Base-by-base conservation (phyloP, 2,329 filamentous ascomycete genomes). In the Pyrenophora graminea region DNA sequence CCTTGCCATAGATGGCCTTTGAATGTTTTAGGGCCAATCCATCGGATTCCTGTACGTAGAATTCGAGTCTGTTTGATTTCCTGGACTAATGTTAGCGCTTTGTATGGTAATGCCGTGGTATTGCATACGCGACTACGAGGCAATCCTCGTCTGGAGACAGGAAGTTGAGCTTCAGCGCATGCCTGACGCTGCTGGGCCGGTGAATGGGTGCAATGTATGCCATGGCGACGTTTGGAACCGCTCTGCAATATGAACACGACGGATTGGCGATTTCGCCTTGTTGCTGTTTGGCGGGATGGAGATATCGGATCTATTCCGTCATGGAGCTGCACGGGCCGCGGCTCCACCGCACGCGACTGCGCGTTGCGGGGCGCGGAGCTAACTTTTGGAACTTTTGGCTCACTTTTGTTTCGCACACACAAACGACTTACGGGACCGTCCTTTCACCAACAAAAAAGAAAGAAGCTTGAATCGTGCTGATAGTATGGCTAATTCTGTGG, bases 201-300 rank as follows among this genome's bases (percentile, higher is more conserved):
- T 99, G 94, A 50, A 99, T 94, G 33, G 94, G 92, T 55, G 91
- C 91, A 67, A 99, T 80, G 74, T 97, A 99, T 45, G 94, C 89
- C 94, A 99, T 99, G 53, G 33, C 68, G 57, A 31, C 39, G 31
- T 27, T 9, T 21, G 17, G 7, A 25, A 33, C 6, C 31, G 8
- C 8, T 40, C 47, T 57, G 49, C 56, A 60, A 64, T 61, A 55
- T 36, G 27, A 30, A 30, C 2, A 30, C 8, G 27, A 30, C n/a
- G 27, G 13, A 43, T 23, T 12, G 10, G 18, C 23, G 25, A 32
- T 15, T 39, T 12, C 25, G 15, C 31, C 48, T 34, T 40, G 40
- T 39, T 41, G 45, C 39, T 39, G 39, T 43, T 32, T 32, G 27
- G 9, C 37, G 41, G 53, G 43, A 21, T 53, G 53, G 53, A 43